A percentile compares a stretch with the other conserved stretches of the same genome.
Conservation (phyloP, 495 filamentous ascomycete genomes). For the Mycothermus thermophilus region DNA sequence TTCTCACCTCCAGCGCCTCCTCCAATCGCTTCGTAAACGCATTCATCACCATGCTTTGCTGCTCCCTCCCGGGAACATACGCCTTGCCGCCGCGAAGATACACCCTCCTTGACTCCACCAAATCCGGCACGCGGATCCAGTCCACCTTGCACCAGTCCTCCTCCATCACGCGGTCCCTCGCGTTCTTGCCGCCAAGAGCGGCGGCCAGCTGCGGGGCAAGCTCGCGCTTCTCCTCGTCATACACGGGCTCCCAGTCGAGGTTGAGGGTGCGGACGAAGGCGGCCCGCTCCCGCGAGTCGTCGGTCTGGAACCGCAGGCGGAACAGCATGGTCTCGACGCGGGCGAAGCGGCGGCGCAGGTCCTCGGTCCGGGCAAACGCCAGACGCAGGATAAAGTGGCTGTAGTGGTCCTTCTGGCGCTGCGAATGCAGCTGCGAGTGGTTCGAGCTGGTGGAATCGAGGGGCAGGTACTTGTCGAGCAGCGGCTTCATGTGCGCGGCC, state of each 20-base stretch:
- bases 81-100: constrained; percentile 71
- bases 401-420: constrained; percentile 95
- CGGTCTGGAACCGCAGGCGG: constrained; percentile 56
- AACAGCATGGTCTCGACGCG: constrained; percentile 84
- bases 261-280: constrained; percentile 66
- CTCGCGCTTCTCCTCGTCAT: constrained; percentile 54
- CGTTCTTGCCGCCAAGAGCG: constrained; percentile 25
- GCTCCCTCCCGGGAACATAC: constrained; percentile 78
- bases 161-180: constrained; percentile 36
- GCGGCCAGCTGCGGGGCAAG: constrained; percentile 32
- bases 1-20: constrained; percentile 59
- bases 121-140: constrained; percentile 82
- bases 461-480: constrained; percentile 76
- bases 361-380: constrained; percentile 83
- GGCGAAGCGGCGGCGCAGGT: constrained; percentile 76
- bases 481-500: constrained; percentile 56
- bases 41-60: constrained; percentile 72
- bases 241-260: constrained; percentile 63
- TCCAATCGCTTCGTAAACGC: constrained; percentile 73
- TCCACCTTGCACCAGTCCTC: constrained; percentile 90
- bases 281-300: constrained; percentile 53
- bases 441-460: constrained; percentile 59
- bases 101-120: constrained; percentile 67
- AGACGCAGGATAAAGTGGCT: constrained; percentile 93
- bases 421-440: constrained; percentile 39